Conservation (phyloP, 768 basidiomycete species). For the Trametes cubensis region DNA sequence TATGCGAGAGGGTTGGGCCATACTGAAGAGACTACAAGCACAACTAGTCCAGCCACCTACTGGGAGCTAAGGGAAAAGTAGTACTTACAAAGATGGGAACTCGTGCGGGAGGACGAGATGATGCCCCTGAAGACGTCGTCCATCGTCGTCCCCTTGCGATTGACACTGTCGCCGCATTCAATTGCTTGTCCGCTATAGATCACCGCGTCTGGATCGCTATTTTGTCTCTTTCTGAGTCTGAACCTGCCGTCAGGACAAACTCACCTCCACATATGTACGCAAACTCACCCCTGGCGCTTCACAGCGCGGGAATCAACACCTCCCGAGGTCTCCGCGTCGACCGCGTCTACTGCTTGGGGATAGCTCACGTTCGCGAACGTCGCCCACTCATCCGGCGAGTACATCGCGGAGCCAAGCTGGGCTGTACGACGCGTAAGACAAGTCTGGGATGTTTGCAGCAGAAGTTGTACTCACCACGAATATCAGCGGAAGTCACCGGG, state of each 20-base stretch:
- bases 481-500: conserved; percentile 4
- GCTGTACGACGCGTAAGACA: background rate
- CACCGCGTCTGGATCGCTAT: background rate
- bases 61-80: background rate
- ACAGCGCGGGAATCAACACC: background rate
- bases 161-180: conserved; percentile 17
- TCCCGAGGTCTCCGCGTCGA: background rate
- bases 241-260: background rate
- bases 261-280: too few species aligned
- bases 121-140: conserved; percentile 8
- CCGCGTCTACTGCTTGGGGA: background rate
- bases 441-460: background rate
- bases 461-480: conserved; percentile 5
- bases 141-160: conserved; percentile 9
- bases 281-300: background rate
- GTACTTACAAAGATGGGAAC: conserved; percentile 14
- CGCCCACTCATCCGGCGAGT: background rate
- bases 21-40: background rate
- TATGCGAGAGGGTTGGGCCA: conserved; percentile 4
- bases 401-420: background rate
- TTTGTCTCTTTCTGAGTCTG: background rate
- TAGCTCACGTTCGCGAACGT: conserved; percentile 4
- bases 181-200: conserved; percentile 4
- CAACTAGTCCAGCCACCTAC: background rate
- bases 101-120: conserved; percentile 1